Base-by-base conservation (phyloP, 2,329 filamentous ascomycete genomes). In the Stagonosporopsis vannaccii region DNA sequence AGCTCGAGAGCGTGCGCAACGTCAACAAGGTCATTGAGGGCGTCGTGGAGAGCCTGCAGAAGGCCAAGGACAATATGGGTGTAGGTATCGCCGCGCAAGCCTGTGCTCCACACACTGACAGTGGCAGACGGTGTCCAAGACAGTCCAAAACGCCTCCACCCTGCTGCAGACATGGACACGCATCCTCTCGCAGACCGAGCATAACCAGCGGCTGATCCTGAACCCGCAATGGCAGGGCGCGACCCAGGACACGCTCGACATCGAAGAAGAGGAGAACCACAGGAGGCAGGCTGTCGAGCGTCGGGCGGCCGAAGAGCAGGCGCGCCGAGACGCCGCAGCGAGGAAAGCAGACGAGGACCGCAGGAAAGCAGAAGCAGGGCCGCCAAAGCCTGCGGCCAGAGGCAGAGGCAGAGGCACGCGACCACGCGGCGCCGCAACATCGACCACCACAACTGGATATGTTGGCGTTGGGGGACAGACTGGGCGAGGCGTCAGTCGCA, bases 151-250 rank as follows among this genome's bases (percentile, higher is more conserved):
- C 51, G 92, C 95, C 3, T 96, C 93, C 13, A 90, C 90, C 1
- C 85, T 99, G 13, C 87, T 99, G 28, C 92, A 96, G 68, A 96
- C 93, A 15, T 99, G 94, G 94, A 96, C 92, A 8, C 88, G 92
- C 48, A 97, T 99, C 63, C 85, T 99, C 12, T 95, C 92, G 6
- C 95, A 99, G 77, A 97, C 95, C 4, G 95, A 99, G 77, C 95
- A 99, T 78, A 98, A 96, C 73, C 93, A 98, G 75, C 88, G 95
- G 22, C 81, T 99, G 46, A 89, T 99, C 40, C 83, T 98, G 41
- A 90, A 97, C 70, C 90, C 92, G 2, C 82, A 87, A 56, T 99
- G 94, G 92, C 89, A 94, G 71, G 95, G 95, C 53, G 90, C 93
- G 25, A 90, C 87, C 4, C 87, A 93, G 70, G 95, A 99, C 77